Percentiles rank a stretch among this genome's conserved stretches.
phyloP scores from a whole-genome alignment of 2,329 filamentous ascomycete genomes.

The Plenodomus tracheiphilus region DNA sequence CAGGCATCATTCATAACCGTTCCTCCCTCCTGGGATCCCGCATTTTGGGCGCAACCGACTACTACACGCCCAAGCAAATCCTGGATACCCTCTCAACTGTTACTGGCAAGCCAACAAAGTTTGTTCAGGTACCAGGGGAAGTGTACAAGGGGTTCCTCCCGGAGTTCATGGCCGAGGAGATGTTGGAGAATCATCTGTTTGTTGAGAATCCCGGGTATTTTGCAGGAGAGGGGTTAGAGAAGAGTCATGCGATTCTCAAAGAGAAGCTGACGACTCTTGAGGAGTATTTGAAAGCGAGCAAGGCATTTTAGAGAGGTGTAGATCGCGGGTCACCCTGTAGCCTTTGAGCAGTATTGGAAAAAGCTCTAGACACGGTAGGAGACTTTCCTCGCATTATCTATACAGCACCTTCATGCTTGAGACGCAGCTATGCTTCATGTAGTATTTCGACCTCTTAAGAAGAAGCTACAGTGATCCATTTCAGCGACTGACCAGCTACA shows the following conservation, averaged over 20 bases:
- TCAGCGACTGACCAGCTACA: no score
- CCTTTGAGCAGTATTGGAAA: no score
- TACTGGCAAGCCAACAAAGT: constrained; percentile 15
- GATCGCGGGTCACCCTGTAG: no score
- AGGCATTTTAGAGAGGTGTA: no score
- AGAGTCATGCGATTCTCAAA: constrained; percentile 29
- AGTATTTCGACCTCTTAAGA: no score
- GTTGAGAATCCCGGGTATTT: constrained; percentile 59
- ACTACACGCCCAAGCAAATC: constrained; percentile 28
- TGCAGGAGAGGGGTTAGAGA: constrained; percentile 49
- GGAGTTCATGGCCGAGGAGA: constrained; percentile 51
- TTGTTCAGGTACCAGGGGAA: constrained; percentile 22
- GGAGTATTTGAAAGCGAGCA: no score
- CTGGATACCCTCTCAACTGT: constrained; percentile 44
- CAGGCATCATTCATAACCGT: constrained; percentile 14
- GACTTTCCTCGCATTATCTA: no score
- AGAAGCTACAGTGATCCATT: no score
- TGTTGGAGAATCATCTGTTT: constrained; percentile 59
- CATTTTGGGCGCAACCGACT: constrained; percentile 47
- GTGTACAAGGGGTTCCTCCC: constrained; percentile 48
- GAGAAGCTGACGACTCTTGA: neutral
- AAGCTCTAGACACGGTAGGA: no score
- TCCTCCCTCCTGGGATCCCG: constrained; percentile 44
- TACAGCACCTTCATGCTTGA: no score
- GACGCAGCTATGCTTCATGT: no score